A percentile compares a stretch with the other conserved stretches of the same genome.
phyloP scores from a whole-genome alignment of 768 basidiomycete genomes.

The Tremella fuciformis region DNA sequence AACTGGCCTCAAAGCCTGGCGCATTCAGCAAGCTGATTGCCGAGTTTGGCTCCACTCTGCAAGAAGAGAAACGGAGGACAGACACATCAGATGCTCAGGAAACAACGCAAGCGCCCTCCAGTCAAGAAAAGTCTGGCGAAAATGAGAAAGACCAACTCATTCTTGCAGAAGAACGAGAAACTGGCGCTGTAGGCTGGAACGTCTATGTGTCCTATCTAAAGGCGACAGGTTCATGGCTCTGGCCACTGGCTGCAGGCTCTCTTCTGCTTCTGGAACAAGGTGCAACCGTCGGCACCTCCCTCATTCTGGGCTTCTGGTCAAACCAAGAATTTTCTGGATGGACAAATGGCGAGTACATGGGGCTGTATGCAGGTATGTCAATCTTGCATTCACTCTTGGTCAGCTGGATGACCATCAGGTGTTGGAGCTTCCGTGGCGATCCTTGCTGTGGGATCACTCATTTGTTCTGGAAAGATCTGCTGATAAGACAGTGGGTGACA shows the following conservation, averaged over 20 bases:
- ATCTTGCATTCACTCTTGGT: not conserved
- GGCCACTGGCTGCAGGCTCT: constrained; percentile 55
- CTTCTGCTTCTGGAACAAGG: constrained; percentile 58
- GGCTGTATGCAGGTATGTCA: constrained; percentile 53
- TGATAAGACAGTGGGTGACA: constrained; percentile 3
- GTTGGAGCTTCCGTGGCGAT: constrained; percentile 28
- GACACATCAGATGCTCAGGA: constrained; percentile 3
- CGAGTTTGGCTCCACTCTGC: constrained; percentile 58
- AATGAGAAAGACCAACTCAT: constrained; percentile 14
- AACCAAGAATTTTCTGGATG: constrained; percentile 60
- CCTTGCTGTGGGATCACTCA: not conserved
- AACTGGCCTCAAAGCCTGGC: constrained; percentile 23
- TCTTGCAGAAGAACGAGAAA: constrained; percentile 59
- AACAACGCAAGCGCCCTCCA: constrained; percentile 27
- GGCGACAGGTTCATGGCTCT: constrained; percentile 56
- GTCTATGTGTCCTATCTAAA: constrained; percentile 59
- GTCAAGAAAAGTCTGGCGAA: constrained; percentile 9
- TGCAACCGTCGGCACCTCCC: constrained; percentile 61
- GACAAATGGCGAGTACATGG: constrained; percentile 67
- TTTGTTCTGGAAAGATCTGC: not conserved
- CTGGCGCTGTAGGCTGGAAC: constrained; percentile 58
- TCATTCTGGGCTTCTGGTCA: constrained; percentile 75
- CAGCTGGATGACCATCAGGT: constrained; percentile 13
- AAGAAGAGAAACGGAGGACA: constrained; percentile 55
- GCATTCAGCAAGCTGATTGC: constrained; percentile 41